Percentiles rank a stretch among this genome's conserved stretches.
phyloP scores from a whole-genome alignment of 2,329 filamentous ascomycete genomes.

The Monilinia fructicola region DNA sequence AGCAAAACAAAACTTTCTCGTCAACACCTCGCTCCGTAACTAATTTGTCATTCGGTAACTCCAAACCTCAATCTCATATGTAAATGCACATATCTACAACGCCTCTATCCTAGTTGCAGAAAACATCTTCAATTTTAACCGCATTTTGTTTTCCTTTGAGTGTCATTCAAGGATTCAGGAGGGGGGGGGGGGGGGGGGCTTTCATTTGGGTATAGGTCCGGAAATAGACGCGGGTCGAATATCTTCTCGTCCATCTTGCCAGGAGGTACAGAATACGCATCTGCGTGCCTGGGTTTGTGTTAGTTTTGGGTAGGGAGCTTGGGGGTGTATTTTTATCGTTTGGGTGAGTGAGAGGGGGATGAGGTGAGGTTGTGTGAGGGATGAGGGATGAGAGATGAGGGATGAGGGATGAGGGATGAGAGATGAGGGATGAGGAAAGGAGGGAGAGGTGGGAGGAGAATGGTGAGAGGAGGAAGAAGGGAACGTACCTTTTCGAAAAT shows the following conservation, averaged over 20 bases:
- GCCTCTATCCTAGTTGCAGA: background rate
- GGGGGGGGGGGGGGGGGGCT: background rate
- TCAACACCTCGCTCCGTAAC: background rate
- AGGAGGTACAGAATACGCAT: constrained; percentile 58
- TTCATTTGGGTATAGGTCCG: background rate
- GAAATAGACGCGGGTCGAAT: background rate
- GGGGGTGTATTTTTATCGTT: no score
- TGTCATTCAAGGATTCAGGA: background rate
- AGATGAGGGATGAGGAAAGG: no score
- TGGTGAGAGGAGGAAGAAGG: no score
- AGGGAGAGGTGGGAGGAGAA: no score
- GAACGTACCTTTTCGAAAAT: constrained; percentile 60
- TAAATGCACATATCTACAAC: background rate
- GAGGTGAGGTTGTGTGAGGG: background rate
- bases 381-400: background rate
- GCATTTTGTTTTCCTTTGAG: background rate
- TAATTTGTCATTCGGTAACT: background rate
- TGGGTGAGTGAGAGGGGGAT: background rate
- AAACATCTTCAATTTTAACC: background rate
- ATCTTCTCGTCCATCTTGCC: constrained; percentile 48
- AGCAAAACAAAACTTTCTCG: background rate
- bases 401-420: background rate
- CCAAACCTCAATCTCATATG: background rate
- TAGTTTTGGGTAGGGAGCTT: background rate
- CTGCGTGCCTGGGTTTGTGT: constrained; percentile 44